A percentile compares a stretch with the other conserved stretches of the same genome.
phyloP scores from a whole-genome alignment of 441 rosid species.

The Lepidium campestre region DNA sequence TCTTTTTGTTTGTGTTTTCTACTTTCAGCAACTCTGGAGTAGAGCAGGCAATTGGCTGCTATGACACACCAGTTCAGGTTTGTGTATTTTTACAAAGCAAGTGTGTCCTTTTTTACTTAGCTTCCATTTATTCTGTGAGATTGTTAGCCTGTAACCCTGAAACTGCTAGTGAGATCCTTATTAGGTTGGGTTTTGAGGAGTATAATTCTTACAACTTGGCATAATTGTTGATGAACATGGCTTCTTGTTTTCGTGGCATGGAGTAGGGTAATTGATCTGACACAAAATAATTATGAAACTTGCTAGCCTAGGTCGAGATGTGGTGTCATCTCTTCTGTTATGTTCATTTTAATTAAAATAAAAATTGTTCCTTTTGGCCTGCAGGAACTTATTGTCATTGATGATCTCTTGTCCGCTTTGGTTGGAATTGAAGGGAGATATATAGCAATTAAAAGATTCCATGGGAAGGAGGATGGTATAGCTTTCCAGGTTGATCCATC shows the following conservation, averaged over 20 bases:
- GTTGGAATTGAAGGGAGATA: conserved; percentile 93
- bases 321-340: background rate
- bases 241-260: background rate
- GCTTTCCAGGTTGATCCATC: conserved; percentile 81
- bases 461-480: conserved; percentile 56
- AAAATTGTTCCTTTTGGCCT: conserved; percentile 12
- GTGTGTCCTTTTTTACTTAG: background rate
- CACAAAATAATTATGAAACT: background rate
- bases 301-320: conserved; percentile 1
- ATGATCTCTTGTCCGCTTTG: conserved; percentile 86
- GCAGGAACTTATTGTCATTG: conserved; percentile 88
- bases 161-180: conserved; percentile 1
- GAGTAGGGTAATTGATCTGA: conserved; percentile 10
- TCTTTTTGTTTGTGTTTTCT: background rate
- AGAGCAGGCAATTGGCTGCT: conserved; percentile 72
- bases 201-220: conserved; percentile 7
- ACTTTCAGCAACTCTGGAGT: conserved; percentile 38
- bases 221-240: background rate
- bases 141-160: background rate
- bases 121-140: background rate
- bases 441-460: conserved; percentile 63
- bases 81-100: background rate
- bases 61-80: conserved; percentile 84
- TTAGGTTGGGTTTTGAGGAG: background rate
- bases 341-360: background rate